phyloP scores from a whole-genome alignment of 2,329 filamentous ascomycete genomes.

The Hirsutella thompsonii region DNA sequence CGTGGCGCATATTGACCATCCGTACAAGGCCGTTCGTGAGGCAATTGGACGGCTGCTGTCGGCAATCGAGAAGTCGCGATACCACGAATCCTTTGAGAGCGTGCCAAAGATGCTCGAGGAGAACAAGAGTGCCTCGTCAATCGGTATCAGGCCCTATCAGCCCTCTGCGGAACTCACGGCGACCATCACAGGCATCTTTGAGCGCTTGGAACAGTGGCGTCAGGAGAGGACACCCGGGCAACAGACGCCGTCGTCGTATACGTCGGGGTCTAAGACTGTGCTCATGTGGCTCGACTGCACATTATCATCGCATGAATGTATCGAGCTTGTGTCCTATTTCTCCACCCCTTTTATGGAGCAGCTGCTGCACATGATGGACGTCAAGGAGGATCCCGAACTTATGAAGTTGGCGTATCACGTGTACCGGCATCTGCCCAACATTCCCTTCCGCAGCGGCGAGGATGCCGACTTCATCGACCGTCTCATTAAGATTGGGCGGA shows the following conservation, averaged over 20 bases:
- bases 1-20: constrained; percentile 82
- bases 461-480: constrained; percentile 74
- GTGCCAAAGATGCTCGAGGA: constrained; percentile 61
- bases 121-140: constrained; percentile 68
- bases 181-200: constrained; percentile 65
- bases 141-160: constrained; percentile 74
- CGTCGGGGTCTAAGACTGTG: constrained; percentile 90
- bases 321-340: constrained; percentile 82
- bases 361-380: constrained; percentile 98
- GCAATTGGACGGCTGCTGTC: constrained; percentile 84
- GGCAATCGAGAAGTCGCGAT: constrained; percentile 78
- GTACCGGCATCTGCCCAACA: constrained; percentile 90
- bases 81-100: constrained; percentile 85
- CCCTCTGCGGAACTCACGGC: constrained; percentile 60
- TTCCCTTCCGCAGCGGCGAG: constrained; percentile 79
- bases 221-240: constrained; percentile 73
- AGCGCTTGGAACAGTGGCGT: constrained; percentile 75
- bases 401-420: constrained; percentile 93
- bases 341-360: constrained; percentile 80
- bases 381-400: constrained; percentile 94
- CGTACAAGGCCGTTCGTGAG: constrained; percentile 94
- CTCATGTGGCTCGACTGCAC: constrained; percentile 90
- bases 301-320: constrained; percentile 85
- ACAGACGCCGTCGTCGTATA: constrained; percentile 89
- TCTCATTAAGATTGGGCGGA: constrained; percentile 77